Base-by-base conservation (phyloP, 1,139 yeast genomes). In the Taiozyma sp. region DNA sequence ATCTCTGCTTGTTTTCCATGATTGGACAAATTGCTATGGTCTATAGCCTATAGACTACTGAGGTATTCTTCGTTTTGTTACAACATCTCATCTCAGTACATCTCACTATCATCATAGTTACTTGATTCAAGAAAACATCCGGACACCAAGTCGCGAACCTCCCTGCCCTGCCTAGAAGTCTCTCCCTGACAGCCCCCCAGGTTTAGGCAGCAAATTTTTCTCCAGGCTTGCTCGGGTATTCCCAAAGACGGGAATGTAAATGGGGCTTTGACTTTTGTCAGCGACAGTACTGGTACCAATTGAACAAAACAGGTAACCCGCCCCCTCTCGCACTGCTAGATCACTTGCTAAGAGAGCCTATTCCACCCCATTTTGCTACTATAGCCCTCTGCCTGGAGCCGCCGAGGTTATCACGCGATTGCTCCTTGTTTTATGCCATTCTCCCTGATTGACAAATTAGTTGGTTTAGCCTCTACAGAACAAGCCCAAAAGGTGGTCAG, bases 401-500 rank as follows among this genome's bases (percentile, higher is more conserved):
- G 16, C 19, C 36, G 36, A 19, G 14, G 24, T 6, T 23, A 19
- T 38, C 41, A 38, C 41, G 24, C 41, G 14, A 38, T 23, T 19
- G 13, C 24, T 19, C 24, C 41, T 3, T 41, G 8, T 13, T 42
- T 24, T 22, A 48, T 48, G 51, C 45, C 51, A 40, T 24, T 24
- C 19, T 40, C 43, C 43, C 14, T 24, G 12, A 24, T 40, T 40
- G 29, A 40, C 19, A 45, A 27, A 14, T 46, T 34, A 39, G 46
- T 44, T 36, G 16, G 12, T n/a, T 48, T 40, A 40, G 28, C 14
- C 16, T 40, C 30, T 9, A 40, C 12, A 19, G 29, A 40, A 23
- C 29, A 40, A 14, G 9, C 34, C 5, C 40, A 34, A 22, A 43
- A 9, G 13, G 29, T 40, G 12, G 12, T 40, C 12, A 12, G 30